Percentiles rank a stretch among this genome's conserved stretches.
phyloP scores from a whole-genome alignment of 106 monocot species.

The Dendrobium officinale region DNA sequence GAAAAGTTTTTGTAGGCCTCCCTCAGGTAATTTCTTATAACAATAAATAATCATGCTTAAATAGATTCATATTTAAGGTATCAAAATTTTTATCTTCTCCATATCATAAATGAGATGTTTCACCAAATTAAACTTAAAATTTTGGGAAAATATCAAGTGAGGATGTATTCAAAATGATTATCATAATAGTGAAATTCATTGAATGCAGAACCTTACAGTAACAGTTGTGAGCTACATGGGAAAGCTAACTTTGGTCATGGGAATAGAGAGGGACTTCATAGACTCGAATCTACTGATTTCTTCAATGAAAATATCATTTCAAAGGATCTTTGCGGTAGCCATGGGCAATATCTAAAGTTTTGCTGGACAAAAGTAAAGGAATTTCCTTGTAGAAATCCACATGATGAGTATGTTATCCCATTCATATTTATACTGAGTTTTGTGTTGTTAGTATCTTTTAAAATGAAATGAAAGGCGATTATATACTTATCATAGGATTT shows the following conservation, averaged over 20 bases:
- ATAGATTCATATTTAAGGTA: too few relatives aligned
- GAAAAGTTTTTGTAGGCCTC: conserved; percentile 27
- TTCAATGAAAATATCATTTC: conserved; percentile 53
- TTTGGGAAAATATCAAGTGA: too few relatives aligned
- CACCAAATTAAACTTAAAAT: too few relatives aligned
- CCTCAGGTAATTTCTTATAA: conserved; percentile 45
- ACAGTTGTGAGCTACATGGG: conserved; percentile 69
- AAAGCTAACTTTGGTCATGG: conserved; percentile 55
- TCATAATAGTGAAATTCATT: neutral
- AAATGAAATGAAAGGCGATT: too few relatives aligned
- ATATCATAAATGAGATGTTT: too few relatives aligned
- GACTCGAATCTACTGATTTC: conserved; percentile 31
- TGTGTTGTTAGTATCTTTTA: too few relatives aligned
- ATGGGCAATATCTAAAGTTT: neutral
- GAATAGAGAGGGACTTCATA: conserved; percentile 66
- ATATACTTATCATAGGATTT: too few relatives aligned
- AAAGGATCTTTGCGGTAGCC: conserved; percentile 43
- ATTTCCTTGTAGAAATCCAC: neutral
- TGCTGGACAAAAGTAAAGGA: too few relatives aligned
- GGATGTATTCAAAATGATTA: neutral
- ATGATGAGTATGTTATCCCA: neutral
- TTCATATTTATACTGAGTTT: neutral
- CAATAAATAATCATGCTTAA: too few relatives aligned
- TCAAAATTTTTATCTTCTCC: too few relatives aligned
- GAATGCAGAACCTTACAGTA: conserved; percentile 48